A percentile compares a stretch with the other conserved stretches of the same genome.
phyloP scores from a whole-genome alignment of 2,329 filamentous ascomycete species.

The Fusarium equiseti region DNA sequence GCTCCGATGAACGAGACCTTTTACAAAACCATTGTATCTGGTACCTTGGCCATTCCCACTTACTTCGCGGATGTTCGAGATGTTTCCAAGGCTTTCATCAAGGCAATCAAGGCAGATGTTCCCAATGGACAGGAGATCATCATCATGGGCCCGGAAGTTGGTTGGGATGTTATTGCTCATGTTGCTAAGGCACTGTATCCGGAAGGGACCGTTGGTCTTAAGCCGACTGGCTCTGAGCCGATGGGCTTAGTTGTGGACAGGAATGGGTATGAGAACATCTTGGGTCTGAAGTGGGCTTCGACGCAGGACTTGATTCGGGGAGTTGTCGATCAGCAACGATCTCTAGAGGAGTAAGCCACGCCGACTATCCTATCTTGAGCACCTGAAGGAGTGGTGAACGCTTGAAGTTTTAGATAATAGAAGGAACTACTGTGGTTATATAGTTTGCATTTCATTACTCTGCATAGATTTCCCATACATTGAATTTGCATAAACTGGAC shows the following conservation, averaged over 20 bases:
- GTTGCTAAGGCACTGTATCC: background rate
- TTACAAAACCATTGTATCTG: background rate
- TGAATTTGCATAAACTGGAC: background rate
- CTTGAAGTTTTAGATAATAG: no score
- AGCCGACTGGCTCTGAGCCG: background rate
- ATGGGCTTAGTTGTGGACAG: background rate
- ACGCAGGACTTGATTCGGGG: background rate
- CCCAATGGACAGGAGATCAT: background rate
- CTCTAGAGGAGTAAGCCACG: background rate
- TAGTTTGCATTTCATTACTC: no score
- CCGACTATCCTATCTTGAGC: background rate
- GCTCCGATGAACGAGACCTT: background rate
- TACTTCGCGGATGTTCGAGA: background rate
- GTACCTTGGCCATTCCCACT: background rate
- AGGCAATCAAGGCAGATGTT: background rate
- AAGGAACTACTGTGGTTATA: no score
- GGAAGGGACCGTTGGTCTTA: background rate
- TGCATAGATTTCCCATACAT: background rate
- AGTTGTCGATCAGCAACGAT: background rate
- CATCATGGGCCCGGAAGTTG: background rate
- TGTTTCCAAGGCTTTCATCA: background rate
- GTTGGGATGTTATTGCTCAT: constrained; percentile 29
- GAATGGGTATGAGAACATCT: background rate
- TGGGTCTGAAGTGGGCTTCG: background rate
- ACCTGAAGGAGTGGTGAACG: background rate